Evolutionary conservation across 495 filamentous ascomycete genomes (phyloP).

Genomic region (Thermochaetoides thermophila): DNA sequence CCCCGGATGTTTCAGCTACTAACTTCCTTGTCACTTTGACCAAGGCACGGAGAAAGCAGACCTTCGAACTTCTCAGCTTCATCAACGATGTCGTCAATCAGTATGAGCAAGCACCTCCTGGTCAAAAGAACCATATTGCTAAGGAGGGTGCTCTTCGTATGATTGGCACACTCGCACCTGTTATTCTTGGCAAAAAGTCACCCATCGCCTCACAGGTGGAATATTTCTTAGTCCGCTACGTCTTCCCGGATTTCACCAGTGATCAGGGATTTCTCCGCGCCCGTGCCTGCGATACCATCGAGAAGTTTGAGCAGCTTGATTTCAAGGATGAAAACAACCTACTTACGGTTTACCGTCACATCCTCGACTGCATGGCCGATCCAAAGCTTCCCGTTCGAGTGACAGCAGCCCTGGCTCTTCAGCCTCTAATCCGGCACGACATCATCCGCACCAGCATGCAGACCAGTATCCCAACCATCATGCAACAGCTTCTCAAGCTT

Average conservation of each 20-base stretch:
- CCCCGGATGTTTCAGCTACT: slow-evolving; percentile 89
- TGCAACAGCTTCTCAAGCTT: slow-evolving; percentile 94
- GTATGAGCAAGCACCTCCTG: slow-evolving; percentile 64
- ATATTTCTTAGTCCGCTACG: slow-evolving; percentile 94
- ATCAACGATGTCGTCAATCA: slow-evolving; percentile 86
- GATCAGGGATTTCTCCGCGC: slow-evolving; percentile 86
- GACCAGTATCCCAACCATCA: slow-evolving; percentile 96
- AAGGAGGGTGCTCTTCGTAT: slow-evolving; percentile 95
- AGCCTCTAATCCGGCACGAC: slow-evolving; percentile 90
- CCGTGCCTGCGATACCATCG: slow-evolving; percentile 88
- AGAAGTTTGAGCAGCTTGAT: slow-evolving; percentile 92
- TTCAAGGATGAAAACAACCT: slow-evolving; percentile 93
- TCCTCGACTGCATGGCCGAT: slow-evolving; percentile 93
- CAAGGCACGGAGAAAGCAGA: slow-evolving; percentile 88
- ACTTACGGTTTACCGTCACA: slow-evolving; percentile 88
- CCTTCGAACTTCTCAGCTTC: slow-evolving; percentile 82
- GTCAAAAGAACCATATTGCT: slow-evolving; percentile 78
- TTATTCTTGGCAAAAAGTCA: slow-evolving; percentile 94
- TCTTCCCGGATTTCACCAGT: slow-evolving; percentile 95
- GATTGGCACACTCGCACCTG: slow-evolving; percentile 88
- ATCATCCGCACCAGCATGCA: slow-evolving; percentile 89
- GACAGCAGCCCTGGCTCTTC: slow-evolving; percentile 83
- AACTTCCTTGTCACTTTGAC: slow-evolving; percentile 93
- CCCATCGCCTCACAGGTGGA: slow-evolving; percentile 97
- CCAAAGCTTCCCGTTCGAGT: slow-evolving; percentile 81